phyloP scores from a whole-genome alignment of 2,329 filamentous ascomycete genomes.

The Colletotrichum sojae region DNA sequence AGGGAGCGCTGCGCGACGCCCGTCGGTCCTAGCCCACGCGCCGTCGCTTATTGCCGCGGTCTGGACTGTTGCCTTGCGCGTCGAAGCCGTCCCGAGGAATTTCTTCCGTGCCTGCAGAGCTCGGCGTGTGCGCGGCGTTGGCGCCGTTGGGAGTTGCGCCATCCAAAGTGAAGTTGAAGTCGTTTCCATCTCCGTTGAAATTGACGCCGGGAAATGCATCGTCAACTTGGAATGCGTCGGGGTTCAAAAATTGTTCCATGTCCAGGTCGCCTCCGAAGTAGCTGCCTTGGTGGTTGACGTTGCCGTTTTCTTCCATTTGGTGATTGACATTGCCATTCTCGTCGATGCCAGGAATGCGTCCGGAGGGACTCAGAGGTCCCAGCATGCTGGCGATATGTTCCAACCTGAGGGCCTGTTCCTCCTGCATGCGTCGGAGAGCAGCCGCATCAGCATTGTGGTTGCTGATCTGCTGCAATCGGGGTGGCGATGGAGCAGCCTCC shows the following conservation, averaged over 20 bases:
- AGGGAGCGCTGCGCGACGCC: too few species aligned
- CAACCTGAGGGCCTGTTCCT: conserved; percentile 83
- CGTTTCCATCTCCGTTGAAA: conserved; percentile 59
- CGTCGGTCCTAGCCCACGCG: conserved; percentile 46
- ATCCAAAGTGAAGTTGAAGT: conserved; percentile 68
- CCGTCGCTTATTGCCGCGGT: conserved; percentile 54
- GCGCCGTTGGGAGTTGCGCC: conserved; percentile 45
- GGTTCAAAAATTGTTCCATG: conserved; percentile 65
- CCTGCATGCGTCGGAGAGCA: conserved; percentile 82
- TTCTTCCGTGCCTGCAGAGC: conserved; percentile 66
- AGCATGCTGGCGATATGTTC: conserved; percentile 81
- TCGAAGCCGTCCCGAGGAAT: conserved; percentile 60
- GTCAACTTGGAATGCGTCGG: conserved; percentile 57
- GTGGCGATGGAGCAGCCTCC: conserved; percentile 60
- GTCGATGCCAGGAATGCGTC: conserved; percentile 80
- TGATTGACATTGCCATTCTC: conserved; percentile 51
- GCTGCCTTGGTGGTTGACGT: conserved; percentile 44
- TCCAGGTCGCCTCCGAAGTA: conserved; percentile 60
- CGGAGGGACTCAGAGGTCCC: conserved; percentile 84
- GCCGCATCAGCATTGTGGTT: conserved; percentile 83
- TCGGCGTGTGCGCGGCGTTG: conserved; percentile 56
- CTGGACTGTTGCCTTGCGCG: conserved; percentile 44
- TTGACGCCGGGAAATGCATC: conserved; percentile 57
- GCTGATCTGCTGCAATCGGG: conserved; percentile 72
- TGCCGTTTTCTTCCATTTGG: conserved; percentile 60